Conservation (phyloP, 73 alveolate species). For the Tetrahymena elliotti region DNA sequence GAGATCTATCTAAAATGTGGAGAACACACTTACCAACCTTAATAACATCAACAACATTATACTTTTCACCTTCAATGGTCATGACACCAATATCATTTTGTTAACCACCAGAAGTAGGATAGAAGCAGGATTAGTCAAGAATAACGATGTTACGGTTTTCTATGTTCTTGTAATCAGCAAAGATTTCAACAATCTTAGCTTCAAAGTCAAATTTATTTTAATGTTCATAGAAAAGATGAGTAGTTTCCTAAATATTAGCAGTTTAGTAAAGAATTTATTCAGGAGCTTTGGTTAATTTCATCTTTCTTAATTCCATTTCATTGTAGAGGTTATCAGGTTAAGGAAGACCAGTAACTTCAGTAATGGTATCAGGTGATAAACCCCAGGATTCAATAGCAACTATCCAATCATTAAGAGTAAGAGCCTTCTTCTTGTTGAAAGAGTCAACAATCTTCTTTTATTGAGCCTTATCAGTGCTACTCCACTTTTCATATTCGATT, state of each 20-base stretch:
- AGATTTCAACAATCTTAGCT: constrained; percentile 78
- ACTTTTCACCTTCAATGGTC: constrained; percentile 53
- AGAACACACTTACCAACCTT: constrained; percentile 93
- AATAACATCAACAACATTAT: constrained; percentile 76
- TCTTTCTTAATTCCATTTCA: constrained; percentile 86
- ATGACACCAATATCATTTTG: constrained; percentile 83
- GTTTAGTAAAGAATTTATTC: constrained; percentile 89
- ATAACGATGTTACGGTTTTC: constrained; percentile 81
- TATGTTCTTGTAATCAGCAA: constrained; percentile 74
- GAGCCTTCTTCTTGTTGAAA: constrained; percentile 69
- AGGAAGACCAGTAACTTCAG: constrained; percentile 72
- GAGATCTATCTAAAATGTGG: constrained; percentile 79
- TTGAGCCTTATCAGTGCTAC: constrained; percentile 88
- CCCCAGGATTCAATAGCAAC: constrained; percentile 95
- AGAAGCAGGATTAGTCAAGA: constrained; percentile 79
- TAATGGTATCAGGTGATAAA: constrained; percentile 93
- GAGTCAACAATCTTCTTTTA: constrained; percentile 81
- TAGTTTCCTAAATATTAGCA: constrained; percentile 86
- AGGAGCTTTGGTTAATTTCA: constrained; percentile 87
- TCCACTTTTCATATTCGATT: constrained; percentile 95
- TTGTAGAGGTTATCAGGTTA: constrained; percentile 90
- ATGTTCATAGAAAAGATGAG: constrained; percentile 78
- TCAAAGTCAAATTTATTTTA: constrained; percentile 71
- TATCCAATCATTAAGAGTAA: constrained; percentile 95
- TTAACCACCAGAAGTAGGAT: constrained; percentile 98